Evolutionary conservation across 1,139 yeast genomes (phyloP).

Genomic region (Saccharomyces hybrid): DNA sequence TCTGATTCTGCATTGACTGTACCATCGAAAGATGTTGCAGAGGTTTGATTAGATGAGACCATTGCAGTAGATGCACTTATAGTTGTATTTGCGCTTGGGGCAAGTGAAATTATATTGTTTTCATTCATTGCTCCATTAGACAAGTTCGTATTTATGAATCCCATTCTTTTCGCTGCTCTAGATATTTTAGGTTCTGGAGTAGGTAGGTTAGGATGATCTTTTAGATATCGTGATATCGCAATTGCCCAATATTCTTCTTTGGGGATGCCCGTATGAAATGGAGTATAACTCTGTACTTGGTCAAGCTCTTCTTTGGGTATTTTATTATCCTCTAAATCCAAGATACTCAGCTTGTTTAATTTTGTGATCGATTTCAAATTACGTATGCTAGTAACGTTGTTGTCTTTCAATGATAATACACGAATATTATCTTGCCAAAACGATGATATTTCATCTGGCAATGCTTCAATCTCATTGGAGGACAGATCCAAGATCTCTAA

Average conservation of each 20-base stretch:
- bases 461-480: slow-evolving; percentile 41
- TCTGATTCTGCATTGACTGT: background rate
- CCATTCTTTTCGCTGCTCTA: slow-evolving; percentile 65
- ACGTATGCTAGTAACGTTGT: slow-evolving; percentile 52
- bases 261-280: slow-evolving; percentile 13
- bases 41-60: slow-evolving; percentile 1
- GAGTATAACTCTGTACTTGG: slow-evolving; percentile 40
- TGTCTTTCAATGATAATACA: slow-evolving; percentile 58
- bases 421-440: slow-evolving; percentile 39
- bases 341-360: slow-evolving; percentile 48
- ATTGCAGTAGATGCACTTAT: slow-evolving; percentile 1
- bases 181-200: slow-evolving; percentile 24
- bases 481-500: slow-evolving; percentile 68
- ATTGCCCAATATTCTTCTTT: slow-evolving; percentile 30
- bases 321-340: slow-evolving; percentile 70
- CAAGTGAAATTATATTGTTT: background rate
- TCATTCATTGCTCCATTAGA: slow-evolving; percentile 7
- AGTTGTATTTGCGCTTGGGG: background rate
- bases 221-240: slow-evolving; percentile 26
- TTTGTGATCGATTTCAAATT: slow-evolving; percentile 46
- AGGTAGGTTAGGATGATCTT: slow-evolving; percentile 10
- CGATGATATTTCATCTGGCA: slow-evolving; percentile 38
- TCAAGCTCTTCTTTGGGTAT: slow-evolving; percentile 53
- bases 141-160: slow-evolving; percentile 44
- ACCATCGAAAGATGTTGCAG: slow-evolving; percentile 1